Base-by-base conservation (phyloP, 768 basidiomycete species). In the Mycena galopus region DNA sequence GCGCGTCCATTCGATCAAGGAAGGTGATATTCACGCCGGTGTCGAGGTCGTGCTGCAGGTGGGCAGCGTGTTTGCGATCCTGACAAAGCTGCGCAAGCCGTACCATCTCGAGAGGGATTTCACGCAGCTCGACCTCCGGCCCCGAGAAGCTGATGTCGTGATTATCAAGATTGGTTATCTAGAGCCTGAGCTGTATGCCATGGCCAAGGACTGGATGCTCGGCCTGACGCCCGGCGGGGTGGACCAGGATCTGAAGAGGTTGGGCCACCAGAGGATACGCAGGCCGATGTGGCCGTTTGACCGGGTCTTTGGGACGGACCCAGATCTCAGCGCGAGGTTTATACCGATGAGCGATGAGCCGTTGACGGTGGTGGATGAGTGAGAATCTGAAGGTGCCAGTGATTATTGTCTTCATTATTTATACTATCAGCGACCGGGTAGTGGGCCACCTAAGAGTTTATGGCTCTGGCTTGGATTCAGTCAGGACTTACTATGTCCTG, bases 311-410 rank as follows among this genome's bases (percentile, higher is more conserved):
- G 39, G 27, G 37, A 60, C 35, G 59, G 59, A 60, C 39, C 59
- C 59, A 39, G 59, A 60, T 60, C 59, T 60, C 23, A 60, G 39
- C 35, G 59, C 59, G 59, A 44, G 59, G 59, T 60, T 60, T 60
- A 60, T 60, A 60, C 59, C 59, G 37, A 60, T 60, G 59, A 60
- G 59, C 27, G 59, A 60, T 60, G 59, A 60, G 59, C 59, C 59
- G 59, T 60, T 60, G 59, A 60, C 59, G 59, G 59, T 37, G 59
- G 59, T 60, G 59, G 59, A 60, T 60, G 59, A 60, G 59, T 60
- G 39, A 60, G 57, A 58, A 58, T 58, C 57, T 58, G 57, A 58
- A 35, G 57, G 57, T 58, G n/a, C 33, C 57, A 58, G 57, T 58
- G 57, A 58, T 58, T 37, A 37, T 37, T 8, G 47, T 57, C 30